A percentile compares a stretch with the other conserved stretches of the same genome.
Conservation (phyloP, 176 grass and related monocot species). For the Leersia perrieri region DNA sequence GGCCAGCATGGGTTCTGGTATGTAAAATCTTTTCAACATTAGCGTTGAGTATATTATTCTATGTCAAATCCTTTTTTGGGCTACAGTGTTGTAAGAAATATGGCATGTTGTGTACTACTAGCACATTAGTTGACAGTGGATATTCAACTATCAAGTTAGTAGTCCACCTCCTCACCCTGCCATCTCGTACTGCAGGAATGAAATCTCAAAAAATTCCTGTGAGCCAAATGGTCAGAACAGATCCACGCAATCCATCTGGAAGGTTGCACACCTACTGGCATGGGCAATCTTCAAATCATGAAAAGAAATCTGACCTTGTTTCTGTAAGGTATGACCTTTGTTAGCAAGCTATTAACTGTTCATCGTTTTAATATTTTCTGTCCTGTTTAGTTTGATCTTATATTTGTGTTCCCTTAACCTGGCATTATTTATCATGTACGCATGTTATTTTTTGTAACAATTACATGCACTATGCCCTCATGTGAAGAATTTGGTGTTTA, state of each 20-base stretch:
- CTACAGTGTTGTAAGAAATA: not conserved
- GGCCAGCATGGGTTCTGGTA: constrained; percentile 54
- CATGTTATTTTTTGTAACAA: not conserved
- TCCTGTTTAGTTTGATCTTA: constrained; percentile 1
- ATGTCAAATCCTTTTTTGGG: not conserved
- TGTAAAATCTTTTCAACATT: constrained; percentile 2
- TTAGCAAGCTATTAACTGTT: constrained; percentile 20
- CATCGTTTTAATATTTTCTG: not conserved
- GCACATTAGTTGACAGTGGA: not conserved
- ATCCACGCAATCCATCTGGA: constrained; percentile 74
- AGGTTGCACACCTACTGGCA: constrained; percentile 86
- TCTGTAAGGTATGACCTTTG: constrained; percentile 60
- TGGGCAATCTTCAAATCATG: constrained; percentile 56
- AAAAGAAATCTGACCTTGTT: constrained; percentile 77
- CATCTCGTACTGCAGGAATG: constrained; percentile 44
- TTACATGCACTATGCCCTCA: not conserved
- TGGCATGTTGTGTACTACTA: not conserved
- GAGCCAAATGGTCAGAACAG: constrained; percentile 88
- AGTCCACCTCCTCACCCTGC: not conserved
- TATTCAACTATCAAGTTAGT: constrained; percentile 11
- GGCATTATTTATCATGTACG: not conserved
- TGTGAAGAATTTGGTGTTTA: constrained; percentile 1
- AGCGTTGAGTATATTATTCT: constrained; percentile 1
- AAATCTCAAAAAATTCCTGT: constrained; percentile 75
- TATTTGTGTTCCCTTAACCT: not conserved